A percentile compares a stretch with the other conserved stretches of the same genome.
These are phyloP conservation scores for Cylindrodendrum hubeiense DNA, from an alignment of 2,329 filamentous ascomycete species.

Conservation along the genomic window DNA sequence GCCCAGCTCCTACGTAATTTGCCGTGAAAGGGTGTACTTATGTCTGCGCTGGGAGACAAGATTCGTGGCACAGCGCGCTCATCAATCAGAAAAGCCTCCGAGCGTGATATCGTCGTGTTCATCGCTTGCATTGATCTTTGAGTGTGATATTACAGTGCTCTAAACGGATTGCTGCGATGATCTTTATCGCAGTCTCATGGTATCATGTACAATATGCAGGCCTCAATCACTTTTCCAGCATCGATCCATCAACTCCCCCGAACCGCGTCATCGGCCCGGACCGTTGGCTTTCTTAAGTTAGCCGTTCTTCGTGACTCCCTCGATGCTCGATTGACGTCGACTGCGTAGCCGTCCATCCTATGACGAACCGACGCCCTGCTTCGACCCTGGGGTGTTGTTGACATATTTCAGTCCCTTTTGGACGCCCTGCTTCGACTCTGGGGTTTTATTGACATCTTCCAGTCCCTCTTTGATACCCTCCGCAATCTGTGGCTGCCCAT, in stretches of 20 bases:
- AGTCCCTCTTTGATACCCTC: too few species aligned
- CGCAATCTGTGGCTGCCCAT: background rate
- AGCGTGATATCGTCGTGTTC: too few species aligned
- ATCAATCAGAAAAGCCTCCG: background rate
- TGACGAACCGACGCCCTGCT: conserved; percentile 22
- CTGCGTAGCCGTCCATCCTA: background rate
- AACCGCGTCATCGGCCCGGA: background rate
- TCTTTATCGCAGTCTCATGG: background rate
- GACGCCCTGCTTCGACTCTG: conserved; percentile 27
- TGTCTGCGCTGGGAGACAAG: too few species aligned
- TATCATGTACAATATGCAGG: conserved; percentile 6
- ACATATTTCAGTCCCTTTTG: conserved; percentile 52
- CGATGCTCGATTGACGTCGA: background rate
- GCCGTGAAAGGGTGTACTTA: too few species aligned
- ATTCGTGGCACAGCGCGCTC: background rate
- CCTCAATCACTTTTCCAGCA: background rate
- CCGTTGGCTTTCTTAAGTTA: background rate
- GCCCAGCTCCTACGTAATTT: background rate
- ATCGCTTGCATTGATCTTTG: too few species aligned
- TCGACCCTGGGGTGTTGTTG: conserved; percentile 45
- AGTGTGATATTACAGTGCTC: background rate
- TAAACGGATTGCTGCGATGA: background rate
- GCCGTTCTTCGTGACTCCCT: background rate
- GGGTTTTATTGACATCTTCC: background rate
- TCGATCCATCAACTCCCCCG: background rate